Percentiles rank a stretch among this genome's conserved stretches.
These are phyloP conservation scores for Diplodia sapinea DNA, from an alignment of 2,329 filamentous ascomycete genomes.

Conservation along the genomic window DNA sequence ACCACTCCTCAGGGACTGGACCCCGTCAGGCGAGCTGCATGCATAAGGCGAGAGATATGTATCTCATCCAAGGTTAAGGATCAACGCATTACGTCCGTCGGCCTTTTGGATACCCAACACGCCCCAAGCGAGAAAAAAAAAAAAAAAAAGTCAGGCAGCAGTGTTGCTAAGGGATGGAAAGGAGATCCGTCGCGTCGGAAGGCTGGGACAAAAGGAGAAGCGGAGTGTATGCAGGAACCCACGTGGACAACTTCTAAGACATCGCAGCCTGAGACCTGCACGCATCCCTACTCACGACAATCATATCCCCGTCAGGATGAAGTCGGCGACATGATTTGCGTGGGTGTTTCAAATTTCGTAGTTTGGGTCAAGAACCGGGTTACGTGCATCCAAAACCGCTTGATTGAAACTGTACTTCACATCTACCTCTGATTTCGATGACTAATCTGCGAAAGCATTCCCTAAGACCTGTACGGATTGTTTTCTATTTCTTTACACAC, in stretches of 20 bases:
- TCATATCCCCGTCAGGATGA: neutral
- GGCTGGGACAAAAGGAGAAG: conserved; percentile 15
- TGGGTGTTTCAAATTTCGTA: neutral
- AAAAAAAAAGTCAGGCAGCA: neutral
- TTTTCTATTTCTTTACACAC: neutral
- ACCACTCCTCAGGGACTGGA: no score
- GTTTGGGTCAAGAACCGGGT: neutral
- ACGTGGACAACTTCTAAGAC: neutral
- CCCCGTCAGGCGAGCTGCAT: neutral
- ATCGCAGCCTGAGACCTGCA: neutral
- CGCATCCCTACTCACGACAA: neutral
- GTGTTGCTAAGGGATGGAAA: neutral
- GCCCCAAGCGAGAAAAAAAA: neutral
- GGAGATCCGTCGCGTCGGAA: conserved; percentile 3
- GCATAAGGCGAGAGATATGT: neutral
- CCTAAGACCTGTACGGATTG: neutral
- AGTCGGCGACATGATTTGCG: neutral
- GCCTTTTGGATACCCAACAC: conserved; percentile 2
- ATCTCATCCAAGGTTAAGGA: neutral
- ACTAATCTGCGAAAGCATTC: neutral
- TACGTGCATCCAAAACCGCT: neutral
- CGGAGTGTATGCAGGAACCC: conserved; percentile 9
- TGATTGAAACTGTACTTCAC: neutral
- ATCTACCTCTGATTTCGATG: neutral
- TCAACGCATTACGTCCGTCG: neutral